These are phyloP conservation scores for Fraxinus angustifolia DNA, from an alignment of 305 asterid species.

Conservation along the genomic window DNA sequence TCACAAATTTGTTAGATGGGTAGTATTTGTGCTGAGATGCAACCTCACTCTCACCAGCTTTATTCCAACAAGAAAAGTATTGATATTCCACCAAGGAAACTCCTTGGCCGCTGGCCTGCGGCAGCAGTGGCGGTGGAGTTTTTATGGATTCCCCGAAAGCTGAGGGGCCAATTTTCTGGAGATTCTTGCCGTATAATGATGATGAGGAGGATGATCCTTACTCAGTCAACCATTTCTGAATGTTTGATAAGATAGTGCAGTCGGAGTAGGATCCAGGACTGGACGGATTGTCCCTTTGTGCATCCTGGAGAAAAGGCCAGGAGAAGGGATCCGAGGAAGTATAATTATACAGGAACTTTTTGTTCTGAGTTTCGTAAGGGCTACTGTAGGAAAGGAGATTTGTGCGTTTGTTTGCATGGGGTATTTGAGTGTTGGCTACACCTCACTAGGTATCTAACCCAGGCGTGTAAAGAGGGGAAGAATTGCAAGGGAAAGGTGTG, in stretches of 20 bases:
- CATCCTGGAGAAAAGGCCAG: slow-evolving; percentile 90
- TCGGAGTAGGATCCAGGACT: slow-evolving; percentile 83
- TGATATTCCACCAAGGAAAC: slow-evolving; percentile 73
- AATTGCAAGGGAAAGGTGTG: slow-evolving; percentile 72
- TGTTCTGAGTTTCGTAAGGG: slow-evolving; percentile 71
- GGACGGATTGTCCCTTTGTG: slow-evolving; percentile 93
- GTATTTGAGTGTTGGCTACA: slow-evolving; percentile 86
- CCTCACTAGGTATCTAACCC: slow-evolving; percentile 68
- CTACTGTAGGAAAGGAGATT: slow-evolving; percentile 52
- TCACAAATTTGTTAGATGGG: slow-evolving; percentile 40
- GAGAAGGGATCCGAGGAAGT: slow-evolving; percentile 69
- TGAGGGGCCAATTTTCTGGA: slow-evolving; percentile 49
- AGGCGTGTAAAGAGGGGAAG: slow-evolving; percentile 90
- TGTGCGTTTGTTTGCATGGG: slow-evolving; percentile 74
- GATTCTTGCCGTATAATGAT: slow-evolving; percentile 57
- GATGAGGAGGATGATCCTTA: slow-evolving; percentile 58
- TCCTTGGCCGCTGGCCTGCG: slow-evolving; percentile 46
- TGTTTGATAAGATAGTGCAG: slow-evolving; percentile 76
- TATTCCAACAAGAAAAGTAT: slow-evolving; percentile 60
- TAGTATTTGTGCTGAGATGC: slow-evolving; percentile 51
- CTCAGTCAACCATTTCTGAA: slow-evolving; percentile 71
- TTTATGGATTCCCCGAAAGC: slow-evolving; percentile 45
- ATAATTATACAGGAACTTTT: slow-evolving; percentile 57
- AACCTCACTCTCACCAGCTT: slow-evolving; percentile 63
- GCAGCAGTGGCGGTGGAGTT: slow-evolving; percentile 9